Conservation (phyloP, 768 basidiomycete species). For the Boletus rubescentipes region DNA sequence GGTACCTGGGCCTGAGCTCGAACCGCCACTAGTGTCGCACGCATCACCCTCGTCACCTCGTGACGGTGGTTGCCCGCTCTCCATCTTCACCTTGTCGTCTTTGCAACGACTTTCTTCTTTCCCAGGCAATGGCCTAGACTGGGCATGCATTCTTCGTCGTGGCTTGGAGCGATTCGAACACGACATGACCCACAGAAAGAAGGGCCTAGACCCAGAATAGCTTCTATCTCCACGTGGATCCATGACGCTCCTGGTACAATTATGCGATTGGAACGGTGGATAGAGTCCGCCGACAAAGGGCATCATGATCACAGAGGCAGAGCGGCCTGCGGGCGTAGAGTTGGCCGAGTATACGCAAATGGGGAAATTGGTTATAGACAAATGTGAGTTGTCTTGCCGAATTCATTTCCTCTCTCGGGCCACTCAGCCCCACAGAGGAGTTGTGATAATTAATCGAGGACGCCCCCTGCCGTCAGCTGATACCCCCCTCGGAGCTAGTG, state of each 20-base stretch:
- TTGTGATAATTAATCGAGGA: not conserved
- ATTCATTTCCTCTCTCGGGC: constrained; percentile 1
- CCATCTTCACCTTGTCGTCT: too few species aligned
- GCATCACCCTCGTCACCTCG: too few species aligned
- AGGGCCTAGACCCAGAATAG: too few species aligned
- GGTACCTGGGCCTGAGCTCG: too few species aligned
- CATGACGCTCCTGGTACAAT: too few species aligned
- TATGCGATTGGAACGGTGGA: constrained; percentile 4
- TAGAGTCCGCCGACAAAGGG: not conserved
- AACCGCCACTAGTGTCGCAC: too few species aligned
- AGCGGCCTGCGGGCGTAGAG: not conserved
- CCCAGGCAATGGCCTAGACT: too few species aligned
- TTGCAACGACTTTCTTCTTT: too few species aligned
- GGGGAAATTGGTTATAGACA: not conserved
- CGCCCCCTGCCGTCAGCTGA: not conserved
- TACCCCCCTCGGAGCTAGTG: not conserved
- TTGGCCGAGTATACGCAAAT: not conserved
- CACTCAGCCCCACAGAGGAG: not conserved
- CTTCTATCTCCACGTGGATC: not conserved
- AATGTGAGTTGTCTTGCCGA: not conserved
- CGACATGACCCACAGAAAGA: too few species aligned
- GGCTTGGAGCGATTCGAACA: too few species aligned
- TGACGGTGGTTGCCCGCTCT: too few species aligned
- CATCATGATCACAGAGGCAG: not conserved
- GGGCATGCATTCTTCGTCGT: too few species aligned